These are phyloP conservation scores for Sambucus nigra DNA, from an alignment of 129 eudicot genomes.

Conservation along the genomic window DNA sequence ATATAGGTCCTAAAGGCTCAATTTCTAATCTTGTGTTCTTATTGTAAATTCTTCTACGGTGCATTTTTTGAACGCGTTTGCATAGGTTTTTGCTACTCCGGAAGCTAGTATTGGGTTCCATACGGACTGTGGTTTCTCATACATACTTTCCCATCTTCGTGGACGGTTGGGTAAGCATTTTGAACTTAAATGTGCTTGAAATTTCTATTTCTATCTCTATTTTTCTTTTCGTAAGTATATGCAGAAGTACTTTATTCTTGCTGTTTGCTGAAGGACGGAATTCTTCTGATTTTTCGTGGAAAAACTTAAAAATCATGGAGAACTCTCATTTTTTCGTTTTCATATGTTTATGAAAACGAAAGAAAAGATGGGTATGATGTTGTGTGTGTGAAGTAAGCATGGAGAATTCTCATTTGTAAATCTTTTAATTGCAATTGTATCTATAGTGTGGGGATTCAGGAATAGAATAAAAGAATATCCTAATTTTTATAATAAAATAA, in stretches of 20 bases:
- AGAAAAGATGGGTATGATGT: too few species aligned
- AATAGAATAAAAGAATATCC: too few species aligned
- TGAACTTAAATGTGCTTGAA: background rate
- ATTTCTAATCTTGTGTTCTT: background rate
- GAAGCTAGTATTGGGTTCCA: constrained; percentile 95
- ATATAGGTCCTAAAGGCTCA: too few species aligned
- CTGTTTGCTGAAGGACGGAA: background rate
- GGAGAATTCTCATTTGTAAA: too few species aligned
- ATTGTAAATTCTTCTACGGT: background rate
- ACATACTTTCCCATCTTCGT: constrained; percentile 77
- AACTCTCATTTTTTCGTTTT: too few species aligned
- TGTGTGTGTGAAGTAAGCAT: too few species aligned
- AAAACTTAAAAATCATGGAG: too few species aligned
- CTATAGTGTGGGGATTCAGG: too few species aligned
- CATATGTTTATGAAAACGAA: too few species aligned
- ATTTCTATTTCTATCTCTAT: background rate
- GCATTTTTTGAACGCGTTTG: constrained; percentile 1
- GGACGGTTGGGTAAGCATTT: constrained; percentile 65
- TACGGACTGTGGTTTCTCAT: constrained; percentile 91
- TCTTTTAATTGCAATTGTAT: too few species aligned
- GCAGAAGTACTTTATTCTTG: background rate
- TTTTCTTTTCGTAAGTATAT: background rate
- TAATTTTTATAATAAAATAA: too few species aligned
- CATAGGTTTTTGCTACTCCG: constrained; percentile 82
- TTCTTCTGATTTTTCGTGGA: background rate